Percentiles rank a stretch among this genome's conserved stretches.
Conservation (phyloP, 345 rosid genomes). For the Populus nigra region DNA sequence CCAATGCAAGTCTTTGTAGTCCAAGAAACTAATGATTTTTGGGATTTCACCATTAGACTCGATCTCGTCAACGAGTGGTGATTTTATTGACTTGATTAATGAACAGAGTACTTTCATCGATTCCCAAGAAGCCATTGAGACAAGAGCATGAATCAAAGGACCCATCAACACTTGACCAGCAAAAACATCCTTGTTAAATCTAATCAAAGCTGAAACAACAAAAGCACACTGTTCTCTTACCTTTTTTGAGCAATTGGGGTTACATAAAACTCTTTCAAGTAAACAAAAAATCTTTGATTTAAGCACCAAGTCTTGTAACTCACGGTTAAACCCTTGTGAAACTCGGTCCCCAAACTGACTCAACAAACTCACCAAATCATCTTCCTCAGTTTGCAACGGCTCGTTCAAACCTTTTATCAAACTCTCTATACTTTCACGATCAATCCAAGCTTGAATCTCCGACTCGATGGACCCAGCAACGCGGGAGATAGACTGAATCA, state of each 20-base stretch:
- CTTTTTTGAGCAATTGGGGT: slow-evolving; percentile 29
- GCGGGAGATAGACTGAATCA: slow-evolving; percentile 57
- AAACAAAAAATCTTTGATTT: slow-evolving; percentile 43
- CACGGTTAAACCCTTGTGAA: slow-evolving; percentile 47
- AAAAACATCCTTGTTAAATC: slow-evolving; percentile 70
- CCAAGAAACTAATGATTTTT: slow-evolving; percentile 40
- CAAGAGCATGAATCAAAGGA: slow-evolving; percentile 42
- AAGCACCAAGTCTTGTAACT: slow-evolving; percentile 53
- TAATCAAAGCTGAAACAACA: slow-evolving; percentile 42
- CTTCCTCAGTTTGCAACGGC: slow-evolving; percentile 19
- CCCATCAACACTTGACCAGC: slow-evolving; percentile 59
- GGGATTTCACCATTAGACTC: slow-evolving; percentile 47
- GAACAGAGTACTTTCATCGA: slow-evolving; percentile 39
- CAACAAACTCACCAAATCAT: slow-evolving; percentile 40
- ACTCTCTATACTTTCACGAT: slow-evolving; percentile 55
- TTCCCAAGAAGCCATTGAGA: slow-evolving; percentile 34
- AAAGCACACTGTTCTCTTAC: slow-evolving; percentile 46
- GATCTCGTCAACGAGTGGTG: slow-evolving; percentile 61
- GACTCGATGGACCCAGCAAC: slow-evolving; percentile 60
- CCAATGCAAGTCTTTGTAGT: slow-evolving; percentile 41
- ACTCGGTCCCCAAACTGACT: slow-evolving; percentile 49
- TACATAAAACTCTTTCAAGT: slow-evolving; percentile 37
- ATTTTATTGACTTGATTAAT: slow-evolving; percentile 49
- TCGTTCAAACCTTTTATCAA: slow-evolving; percentile 35
- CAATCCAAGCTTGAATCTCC: slow-evolving; percentile 75